phyloP scores from a whole-genome alignment of 2,329 filamentous ascomycete genomes.

The Fusarium decemcellulare region DNA sequence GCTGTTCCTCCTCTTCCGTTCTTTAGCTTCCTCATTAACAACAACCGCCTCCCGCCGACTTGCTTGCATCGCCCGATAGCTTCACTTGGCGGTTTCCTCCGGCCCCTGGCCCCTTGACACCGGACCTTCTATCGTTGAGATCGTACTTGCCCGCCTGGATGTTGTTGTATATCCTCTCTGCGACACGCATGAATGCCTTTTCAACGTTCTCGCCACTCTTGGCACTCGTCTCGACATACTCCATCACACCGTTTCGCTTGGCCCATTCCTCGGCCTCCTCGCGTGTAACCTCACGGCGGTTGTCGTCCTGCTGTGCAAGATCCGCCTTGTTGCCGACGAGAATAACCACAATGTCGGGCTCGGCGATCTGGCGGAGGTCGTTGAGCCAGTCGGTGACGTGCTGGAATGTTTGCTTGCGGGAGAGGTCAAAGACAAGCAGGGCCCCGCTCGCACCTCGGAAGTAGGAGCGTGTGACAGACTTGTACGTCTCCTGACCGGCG shows the following conservation, averaged over 20 bases:
- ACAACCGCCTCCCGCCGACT: slow-evolving; percentile 60
- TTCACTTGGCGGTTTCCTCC: slow-evolving; percentile 63
- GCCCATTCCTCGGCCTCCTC: slow-evolving; percentile 95
- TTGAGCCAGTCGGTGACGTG: slow-evolving; percentile 95
- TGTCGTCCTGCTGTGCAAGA: slow-evolving; percentile 71
- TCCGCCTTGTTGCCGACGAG: slow-evolving; percentile 97
- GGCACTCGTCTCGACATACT: slow-evolving; percentile 96
- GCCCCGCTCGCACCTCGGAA: slow-evolving; percentile 82
- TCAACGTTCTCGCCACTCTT: slow-evolving; percentile 97
- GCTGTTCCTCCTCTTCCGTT: slow-evolving; percentile 27
- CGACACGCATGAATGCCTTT: slow-evolving; percentile 91
- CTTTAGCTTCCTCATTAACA: slow-evolving; percentile 55
- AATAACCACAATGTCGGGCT: slow-evolving; percentile 94
- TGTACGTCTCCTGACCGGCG: slow-evolving; percentile 97
- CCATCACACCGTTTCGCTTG: slow-evolving; percentile 84
- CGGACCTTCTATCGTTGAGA: slow-evolving; percentile 90
- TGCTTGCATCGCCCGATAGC: slow-evolving; percentile 59
- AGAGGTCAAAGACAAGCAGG: slow-evolving; percentile 95
- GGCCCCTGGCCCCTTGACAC: slow-evolving; percentile 82
- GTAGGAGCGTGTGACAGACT: slow-evolving; percentile 94
- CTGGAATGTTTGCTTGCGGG: slow-evolving; percentile 85
- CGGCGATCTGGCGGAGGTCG: slow-evolving; percentile 93
- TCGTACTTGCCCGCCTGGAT: slow-evolving; percentile 97
- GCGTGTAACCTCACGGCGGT: slow-evolving; percentile 83
- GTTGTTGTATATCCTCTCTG: slow-evolving; percentile 96